Conservation (phyloP, 2,329 filamentous ascomycete species). For the Colletotrichum lindemuthianum region DNA sequence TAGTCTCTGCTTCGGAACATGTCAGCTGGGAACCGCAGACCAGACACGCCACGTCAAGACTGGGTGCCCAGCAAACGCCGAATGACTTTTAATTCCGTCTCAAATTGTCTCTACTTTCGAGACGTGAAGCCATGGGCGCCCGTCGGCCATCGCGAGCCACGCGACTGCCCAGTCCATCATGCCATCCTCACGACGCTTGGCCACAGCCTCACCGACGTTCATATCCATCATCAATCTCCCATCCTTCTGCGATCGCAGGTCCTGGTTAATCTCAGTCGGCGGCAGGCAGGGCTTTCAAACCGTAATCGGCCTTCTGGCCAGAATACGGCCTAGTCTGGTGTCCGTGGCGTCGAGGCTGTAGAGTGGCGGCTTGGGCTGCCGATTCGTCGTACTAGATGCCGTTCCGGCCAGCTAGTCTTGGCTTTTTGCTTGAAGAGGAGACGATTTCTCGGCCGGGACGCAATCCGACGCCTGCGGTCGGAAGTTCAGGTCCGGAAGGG, state of each 20-base stretch:
- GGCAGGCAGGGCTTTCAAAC: neutral
- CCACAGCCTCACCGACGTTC: conserved; percentile 4
- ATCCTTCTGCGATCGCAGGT: neutral
- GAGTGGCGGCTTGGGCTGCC: neutral
- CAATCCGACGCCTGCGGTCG: neutral
- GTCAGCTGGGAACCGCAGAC: too few relatives aligned
- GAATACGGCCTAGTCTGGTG: neutral
- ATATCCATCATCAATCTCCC: neutral
- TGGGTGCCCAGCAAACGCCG: too few relatives aligned
- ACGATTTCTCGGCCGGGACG: neutral
- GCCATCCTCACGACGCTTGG: conserved; percentile 4
- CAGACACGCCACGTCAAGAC: too few relatives aligned
- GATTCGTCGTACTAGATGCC: neutral
- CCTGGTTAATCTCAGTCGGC: neutral
- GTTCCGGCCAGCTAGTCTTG: neutral
- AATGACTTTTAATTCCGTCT: neutral
- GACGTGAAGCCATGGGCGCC: neutral
- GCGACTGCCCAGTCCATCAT: neutral
- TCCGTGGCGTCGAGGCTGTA: conserved; percentile 8
- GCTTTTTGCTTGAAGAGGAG: too few relatives aligned
- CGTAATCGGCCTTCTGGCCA: neutral
- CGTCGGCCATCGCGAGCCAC: neutral
- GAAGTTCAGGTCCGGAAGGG: conserved; percentile 5
- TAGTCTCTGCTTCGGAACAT: too few relatives aligned
- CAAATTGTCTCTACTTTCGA: neutral